Evolutionary conservation across 2,329 filamentous ascomycete species (phyloP).

Genomic region (Colletotrichum noveboracense): DNA sequence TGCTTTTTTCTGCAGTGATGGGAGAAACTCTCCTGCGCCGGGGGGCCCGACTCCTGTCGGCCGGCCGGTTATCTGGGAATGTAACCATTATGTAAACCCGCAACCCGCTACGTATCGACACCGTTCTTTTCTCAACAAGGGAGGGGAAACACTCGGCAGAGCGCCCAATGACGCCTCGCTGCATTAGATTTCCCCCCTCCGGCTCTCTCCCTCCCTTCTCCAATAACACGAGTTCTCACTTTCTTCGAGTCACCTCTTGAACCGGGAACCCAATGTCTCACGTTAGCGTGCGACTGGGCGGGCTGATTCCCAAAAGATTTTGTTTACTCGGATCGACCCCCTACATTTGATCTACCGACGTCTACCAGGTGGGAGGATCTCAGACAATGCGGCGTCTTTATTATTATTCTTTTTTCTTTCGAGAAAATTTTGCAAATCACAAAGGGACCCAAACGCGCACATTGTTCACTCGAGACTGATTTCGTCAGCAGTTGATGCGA

Average conservation of each 20-base stretch:
- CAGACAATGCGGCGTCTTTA: slow-evolving; percentile 3
- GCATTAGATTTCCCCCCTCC: background rate
- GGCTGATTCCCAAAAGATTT: background rate
- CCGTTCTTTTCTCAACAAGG: slow-evolving; percentile 22
- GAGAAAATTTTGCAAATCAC: background rate
- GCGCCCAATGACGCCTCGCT: background rate
- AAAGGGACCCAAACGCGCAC: background rate
- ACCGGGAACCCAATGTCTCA: slow-evolving; percentile 13
- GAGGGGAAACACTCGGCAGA: background rate
- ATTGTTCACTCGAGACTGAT: background rate
- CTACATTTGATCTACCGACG: slow-evolving; percentile 17
- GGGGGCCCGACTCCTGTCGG: background rate
- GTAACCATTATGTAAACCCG: background rate
- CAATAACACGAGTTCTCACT: slow-evolving; percentile 13
- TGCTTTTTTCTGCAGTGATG: slow-evolving; percentile 17
- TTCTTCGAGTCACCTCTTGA: background rate
- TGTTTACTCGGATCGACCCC: slow-evolving; percentile 9
- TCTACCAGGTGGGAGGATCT: background rate
- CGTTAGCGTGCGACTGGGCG: background rate
- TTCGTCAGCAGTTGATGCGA: background rate
- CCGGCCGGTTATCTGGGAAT: slow-evolving; percentile 1
- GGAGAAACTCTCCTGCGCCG: background rate
- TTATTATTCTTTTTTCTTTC: slow-evolving; percentile 7
- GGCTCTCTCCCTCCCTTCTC: slow-evolving; percentile 16
- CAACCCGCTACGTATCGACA: background rate